Base-by-base conservation (phyloP, 768 basidiomycete genomes). In the Cytidiella melzeri region DNA sequence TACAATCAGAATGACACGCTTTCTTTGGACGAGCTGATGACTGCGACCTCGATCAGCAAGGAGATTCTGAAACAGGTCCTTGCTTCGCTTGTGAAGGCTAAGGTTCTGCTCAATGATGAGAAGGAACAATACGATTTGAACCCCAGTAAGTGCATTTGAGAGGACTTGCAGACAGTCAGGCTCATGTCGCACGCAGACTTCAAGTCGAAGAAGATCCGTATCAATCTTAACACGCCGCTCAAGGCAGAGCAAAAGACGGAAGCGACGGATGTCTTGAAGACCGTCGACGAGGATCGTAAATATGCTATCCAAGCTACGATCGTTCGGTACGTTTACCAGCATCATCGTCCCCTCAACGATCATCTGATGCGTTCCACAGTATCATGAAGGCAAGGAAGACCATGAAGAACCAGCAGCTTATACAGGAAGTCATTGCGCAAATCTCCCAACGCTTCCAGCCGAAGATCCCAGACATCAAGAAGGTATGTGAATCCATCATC, bases 371-470 rank as follows among this genome's bases (percentile, higher is more conserved):
- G 20, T 19, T 15, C 13, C n/a, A 39, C 53, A 90, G 90, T 42
- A 90, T 95, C 64, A 94, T 94, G 92, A 94, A 94, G 69, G 90
- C 92, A 23, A 81, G 91, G 27, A 92, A 92, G 79, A 87, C 86
- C 54, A 87, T 94, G 84, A 94, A 93, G 77, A 92, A 93, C 69
- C 90, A 94, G 61, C 75, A 82, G 0, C 67, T 94, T 58, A 92
- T 94, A 55, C 84, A 86, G 61, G 92, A 95, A 62, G 90, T 93
- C 53, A 89, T 91, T 56, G 84, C 87, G 10, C 89, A 92, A 66
- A 87, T 94, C 57, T 83, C 87, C 6, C 79, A 86, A 58, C 79
- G 92, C 45, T 94, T 94, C 67, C 79, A 87, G 6, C 94, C 95
- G 20, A 93, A 92, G 73, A 89, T 97, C 45, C 84, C 91, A 2